Evolutionary conservation across 2,329 filamentous ascomycete genomes (phyloP).

Genomic region (Aspergillus arachidicola): DNA sequence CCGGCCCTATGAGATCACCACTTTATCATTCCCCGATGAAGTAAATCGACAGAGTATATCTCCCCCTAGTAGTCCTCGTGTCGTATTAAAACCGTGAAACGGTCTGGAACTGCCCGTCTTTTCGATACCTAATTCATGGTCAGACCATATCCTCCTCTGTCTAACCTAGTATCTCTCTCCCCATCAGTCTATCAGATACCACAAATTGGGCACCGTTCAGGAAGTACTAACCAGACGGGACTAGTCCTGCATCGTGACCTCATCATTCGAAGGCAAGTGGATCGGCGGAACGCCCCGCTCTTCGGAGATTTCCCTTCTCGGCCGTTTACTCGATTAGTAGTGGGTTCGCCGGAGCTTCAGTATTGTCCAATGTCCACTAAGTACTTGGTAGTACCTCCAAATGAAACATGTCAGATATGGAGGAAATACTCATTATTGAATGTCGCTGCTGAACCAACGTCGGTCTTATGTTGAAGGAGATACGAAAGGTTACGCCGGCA

Average conservation of each 20-base stretch:
- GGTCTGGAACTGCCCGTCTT: not conserved
- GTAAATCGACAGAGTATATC: no score
- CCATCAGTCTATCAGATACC: no score
- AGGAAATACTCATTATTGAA: not conserved
- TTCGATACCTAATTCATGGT: not conserved
- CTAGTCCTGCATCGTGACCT: conserved; percentile 18
- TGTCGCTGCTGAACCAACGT: no score
- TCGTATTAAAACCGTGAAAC: no score
- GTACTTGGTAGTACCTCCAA: not conserved
- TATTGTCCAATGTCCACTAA: not conserved
- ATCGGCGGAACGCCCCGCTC: conserved; percentile 15
- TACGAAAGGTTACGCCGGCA: not conserved
- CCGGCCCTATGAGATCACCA: conserved; percentile 12
- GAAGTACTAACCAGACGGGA: not conserved
- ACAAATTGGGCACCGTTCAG: not conserved
- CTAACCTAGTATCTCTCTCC: no score
- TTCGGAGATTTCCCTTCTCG: conserved; percentile 9
- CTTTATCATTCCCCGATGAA: not conserved
- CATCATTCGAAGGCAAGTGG: conserved; percentile 13
- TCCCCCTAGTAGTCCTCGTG: no score
- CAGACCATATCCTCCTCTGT: not conserved
- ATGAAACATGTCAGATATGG: not conserved
- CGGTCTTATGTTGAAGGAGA: no score
- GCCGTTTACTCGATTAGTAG: no score
- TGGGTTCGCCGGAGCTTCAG: no score